These are phyloP conservation scores for Auriscalpium orientale DNA, from an alignment of 768 basidiomycete genomes.

Conservation along the genomic window DNA sequence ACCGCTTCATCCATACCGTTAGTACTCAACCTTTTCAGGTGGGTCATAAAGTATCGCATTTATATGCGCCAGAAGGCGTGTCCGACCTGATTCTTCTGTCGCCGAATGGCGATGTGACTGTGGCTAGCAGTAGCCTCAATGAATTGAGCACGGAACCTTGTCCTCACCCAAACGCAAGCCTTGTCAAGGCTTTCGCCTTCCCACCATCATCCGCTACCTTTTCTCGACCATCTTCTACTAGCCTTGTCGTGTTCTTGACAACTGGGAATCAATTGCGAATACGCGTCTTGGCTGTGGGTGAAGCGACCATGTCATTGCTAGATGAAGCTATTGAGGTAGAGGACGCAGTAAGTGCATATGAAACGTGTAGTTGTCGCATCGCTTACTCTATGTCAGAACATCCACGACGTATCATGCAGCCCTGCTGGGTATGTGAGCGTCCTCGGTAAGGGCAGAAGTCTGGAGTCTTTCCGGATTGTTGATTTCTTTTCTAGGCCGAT, in stretches of 20 bases:
- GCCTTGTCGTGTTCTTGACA: background rate
- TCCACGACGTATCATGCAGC: slow-evolving; percentile 24
- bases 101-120: slow-evolving; percentile 25
- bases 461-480: background rate
- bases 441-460: slow-evolving; percentile 19
- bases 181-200: slow-evolving; percentile 27
- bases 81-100: slow-evolving; percentile 25
- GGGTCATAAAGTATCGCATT: slow-evolving; percentile 32
- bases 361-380: too few species aligned
- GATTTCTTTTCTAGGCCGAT: background rate
- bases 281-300: background rate
- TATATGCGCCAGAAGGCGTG: slow-evolving; percentile 26
- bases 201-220: slow-evolving; percentile 22
- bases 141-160: slow-evolving; percentile 16
- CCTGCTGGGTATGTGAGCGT: slow-evolving; percentile 22
- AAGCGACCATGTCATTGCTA: background rate
- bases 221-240: slow-evolving; percentile 2
- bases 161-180: slow-evolving; percentile 20
- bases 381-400: slow-evolving; percentile 12
- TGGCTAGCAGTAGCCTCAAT: slow-evolving; percentile 22
- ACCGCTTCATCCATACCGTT: background rate
- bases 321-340: background rate
- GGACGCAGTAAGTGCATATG: background rate
- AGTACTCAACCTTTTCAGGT: slow-evolving; percentile 27
- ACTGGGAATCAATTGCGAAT: background rate